phyloP scores from a whole-genome alignment of 164 flowering plant genomes.

The Platanus orientalis region DNA sequence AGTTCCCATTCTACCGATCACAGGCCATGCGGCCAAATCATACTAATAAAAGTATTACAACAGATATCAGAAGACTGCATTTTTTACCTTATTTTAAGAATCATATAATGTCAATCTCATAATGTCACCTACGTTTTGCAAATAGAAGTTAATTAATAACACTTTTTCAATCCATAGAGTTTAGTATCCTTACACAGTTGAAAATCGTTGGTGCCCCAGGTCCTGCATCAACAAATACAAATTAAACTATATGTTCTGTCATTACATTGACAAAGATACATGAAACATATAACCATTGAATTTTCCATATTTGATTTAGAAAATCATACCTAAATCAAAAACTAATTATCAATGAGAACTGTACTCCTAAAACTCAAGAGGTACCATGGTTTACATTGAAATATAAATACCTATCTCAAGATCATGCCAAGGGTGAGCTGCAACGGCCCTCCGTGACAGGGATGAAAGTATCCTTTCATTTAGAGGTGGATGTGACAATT shows the following conservation, averaged over 20 bases:
- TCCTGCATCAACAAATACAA: slow-evolving; percentile 39
- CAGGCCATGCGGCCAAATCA: no score
- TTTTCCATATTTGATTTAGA: not conserved
- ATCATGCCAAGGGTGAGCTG: slow-evolving; percentile 97
- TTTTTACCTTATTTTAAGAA: not conserved
- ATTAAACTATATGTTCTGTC: not conserved
- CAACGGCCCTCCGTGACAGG: slow-evolving; percentile 63
- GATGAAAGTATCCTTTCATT: slow-evolving; percentile 86
- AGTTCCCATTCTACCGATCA: no score
- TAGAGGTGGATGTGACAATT: slow-evolving; percentile 46
- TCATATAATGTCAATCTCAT: not conserved
- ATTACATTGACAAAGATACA: not conserved
- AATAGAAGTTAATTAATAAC: not conserved
- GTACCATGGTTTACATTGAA: not conserved
- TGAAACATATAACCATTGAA: not conserved
- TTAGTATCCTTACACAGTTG: slow-evolving; percentile 62
- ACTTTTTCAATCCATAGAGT: not conserved
- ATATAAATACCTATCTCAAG: slow-evolving; percentile 73
- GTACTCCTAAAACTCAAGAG: not conserved
- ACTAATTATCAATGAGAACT: not conserved
- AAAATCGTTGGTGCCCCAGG: slow-evolving; percentile 76
- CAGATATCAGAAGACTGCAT: not conserved
- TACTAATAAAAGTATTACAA: no score
- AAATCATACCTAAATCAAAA: not conserved
- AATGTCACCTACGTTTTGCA: not conserved